phyloP scores from a whole-genome alignment of 805 yeast genomes.

The Metschnikowia arizonensis region DNA sequence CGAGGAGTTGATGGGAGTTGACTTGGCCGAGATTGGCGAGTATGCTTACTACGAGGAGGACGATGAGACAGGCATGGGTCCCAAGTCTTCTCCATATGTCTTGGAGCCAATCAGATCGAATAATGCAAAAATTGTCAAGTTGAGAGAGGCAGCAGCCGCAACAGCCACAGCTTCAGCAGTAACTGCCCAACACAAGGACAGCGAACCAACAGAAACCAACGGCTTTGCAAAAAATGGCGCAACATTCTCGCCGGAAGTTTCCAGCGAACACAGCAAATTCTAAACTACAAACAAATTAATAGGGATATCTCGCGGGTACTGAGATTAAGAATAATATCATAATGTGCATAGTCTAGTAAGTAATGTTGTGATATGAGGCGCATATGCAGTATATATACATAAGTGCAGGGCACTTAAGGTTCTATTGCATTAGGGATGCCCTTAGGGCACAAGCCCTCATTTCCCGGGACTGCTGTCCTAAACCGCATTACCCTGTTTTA shows the following conservation, averaged over 20 bases:
- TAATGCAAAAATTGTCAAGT: constrained; percentile 35
- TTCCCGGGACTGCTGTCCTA: too few species aligned
- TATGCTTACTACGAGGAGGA: constrained; percentile 69
- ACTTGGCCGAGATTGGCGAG: constrained; percentile 87
- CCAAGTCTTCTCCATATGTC: constrained; percentile 44
- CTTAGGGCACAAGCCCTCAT: too few species aligned
- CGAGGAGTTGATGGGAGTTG: constrained; percentile 85
- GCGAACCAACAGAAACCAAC: constrained; percentile 6
- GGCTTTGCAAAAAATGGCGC: constrained; percentile 16
- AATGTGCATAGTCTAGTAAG: neutral
- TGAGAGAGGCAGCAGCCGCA: constrained; percentile 26
- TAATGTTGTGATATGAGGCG: too few species aligned
- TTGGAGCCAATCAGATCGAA: constrained; percentile 76
- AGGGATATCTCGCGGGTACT: constrained; percentile 4
- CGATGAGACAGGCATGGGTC: constrained; percentile 31
- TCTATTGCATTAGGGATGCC: too few species aligned
- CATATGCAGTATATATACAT: too few species aligned
- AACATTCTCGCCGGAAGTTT: constrained; percentile 13
- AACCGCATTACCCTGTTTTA: too few species aligned
- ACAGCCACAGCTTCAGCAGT: too few species aligned
- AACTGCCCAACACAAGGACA: constrained; percentile 12
- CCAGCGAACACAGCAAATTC: constrained; percentile 16
- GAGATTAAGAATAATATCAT: constrained; percentile 1
- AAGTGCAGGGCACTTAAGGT: too few species aligned
- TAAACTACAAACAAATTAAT: neutral